Base-by-base conservation (phyloP, 2,329 filamentous ascomycete genomes). In the Hirsutella minnesotensis region DNA sequence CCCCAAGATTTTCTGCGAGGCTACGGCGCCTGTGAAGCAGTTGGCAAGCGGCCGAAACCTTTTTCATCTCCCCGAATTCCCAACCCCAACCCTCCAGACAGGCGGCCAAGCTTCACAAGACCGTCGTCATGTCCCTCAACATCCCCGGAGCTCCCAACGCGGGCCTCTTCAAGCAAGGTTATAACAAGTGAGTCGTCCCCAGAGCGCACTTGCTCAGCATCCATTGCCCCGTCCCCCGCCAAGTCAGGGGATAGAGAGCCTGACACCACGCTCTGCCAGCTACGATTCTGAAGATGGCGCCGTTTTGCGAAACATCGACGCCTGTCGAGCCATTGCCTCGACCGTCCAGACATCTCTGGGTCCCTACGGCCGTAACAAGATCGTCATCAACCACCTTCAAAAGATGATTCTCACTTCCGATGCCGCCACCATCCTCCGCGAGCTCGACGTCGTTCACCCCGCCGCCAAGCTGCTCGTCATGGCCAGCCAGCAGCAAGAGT, bases 341-440 rank as follows among this genome's bases (percentile, higher is more conserved):
- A 98, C 92, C 41, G 92, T 98, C 40, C 88, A 95, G 72, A 96
- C 92, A 44, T 96, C 92, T 38, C 77, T 98, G 30, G 94, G 92
- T 41, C 92, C 92, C 47, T 95, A 95, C 67, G 92, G 92, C 59
- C 86, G 92, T 67, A 98, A 98, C 75, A 98, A 98, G 73, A 89
- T 98, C 61, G 87, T 98, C 70, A 96, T 98, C 75, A 98, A 98
- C 74, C 94, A 98, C 70, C 76, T 98, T 49, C 87, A 95, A 67
- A 98, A 98, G 76, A 95, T 98, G 92, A 94, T 95, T 56, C 75
- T 98, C 51, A 98, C 94, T 54, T 96, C 89, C 47, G 92, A 98
- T 61, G 92, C 92, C 51, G 92, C 92, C 52, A 96, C 92, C 36
- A 98, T 98, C 61, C 77, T 98, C 55, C 83, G 88, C 59, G 94